Conservation (phyloP, 1,284 basidiomycete genomes). For the Ganoderma resinaceum region DNA sequence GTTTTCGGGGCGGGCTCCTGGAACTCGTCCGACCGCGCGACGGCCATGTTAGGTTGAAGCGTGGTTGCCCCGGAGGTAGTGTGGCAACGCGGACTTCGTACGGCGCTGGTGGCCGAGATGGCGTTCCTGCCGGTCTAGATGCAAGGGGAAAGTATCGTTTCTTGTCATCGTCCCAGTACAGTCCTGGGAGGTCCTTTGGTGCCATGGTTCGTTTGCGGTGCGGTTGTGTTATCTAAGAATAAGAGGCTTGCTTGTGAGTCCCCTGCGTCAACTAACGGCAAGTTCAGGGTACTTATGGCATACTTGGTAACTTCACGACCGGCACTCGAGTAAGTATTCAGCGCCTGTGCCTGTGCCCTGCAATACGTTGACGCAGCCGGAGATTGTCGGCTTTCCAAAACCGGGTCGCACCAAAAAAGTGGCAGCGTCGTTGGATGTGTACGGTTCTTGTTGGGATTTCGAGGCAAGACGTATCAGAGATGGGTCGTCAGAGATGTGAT, state of each 20-base stretch:
- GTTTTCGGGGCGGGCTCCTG: conserved; percentile 13
- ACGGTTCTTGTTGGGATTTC: background rate
- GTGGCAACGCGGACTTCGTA: background rate
- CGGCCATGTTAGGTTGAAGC: background rate
- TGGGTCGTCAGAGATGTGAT: conserved; percentile 24
- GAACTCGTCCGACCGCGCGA: conserved; percentile 7
- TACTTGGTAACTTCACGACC: background rate
- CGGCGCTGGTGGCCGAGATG: conserved; percentile 6
- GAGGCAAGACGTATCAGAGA: conserved; percentile 9
- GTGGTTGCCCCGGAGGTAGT: background rate
- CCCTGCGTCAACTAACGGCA: background rate
- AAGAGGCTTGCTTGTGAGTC: background rate
- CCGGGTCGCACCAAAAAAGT: background rate
- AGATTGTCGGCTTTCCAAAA: background rate
- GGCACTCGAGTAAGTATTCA: background rate
- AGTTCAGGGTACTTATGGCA: background rate
- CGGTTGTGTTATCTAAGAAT: background rate
- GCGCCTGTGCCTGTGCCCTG: background rate
- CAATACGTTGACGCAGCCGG: background rate
- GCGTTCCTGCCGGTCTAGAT: conserved; percentile 29
- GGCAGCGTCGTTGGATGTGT: background rate
- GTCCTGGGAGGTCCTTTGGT: conserved; percentile 39
- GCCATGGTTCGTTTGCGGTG: background rate
- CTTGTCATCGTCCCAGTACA: conserved; percentile 42
- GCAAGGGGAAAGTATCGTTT: conserved; percentile 41